Conservation (phyloP, 352 stramenopile species). For the Pythium grandisporangium region DNA sequence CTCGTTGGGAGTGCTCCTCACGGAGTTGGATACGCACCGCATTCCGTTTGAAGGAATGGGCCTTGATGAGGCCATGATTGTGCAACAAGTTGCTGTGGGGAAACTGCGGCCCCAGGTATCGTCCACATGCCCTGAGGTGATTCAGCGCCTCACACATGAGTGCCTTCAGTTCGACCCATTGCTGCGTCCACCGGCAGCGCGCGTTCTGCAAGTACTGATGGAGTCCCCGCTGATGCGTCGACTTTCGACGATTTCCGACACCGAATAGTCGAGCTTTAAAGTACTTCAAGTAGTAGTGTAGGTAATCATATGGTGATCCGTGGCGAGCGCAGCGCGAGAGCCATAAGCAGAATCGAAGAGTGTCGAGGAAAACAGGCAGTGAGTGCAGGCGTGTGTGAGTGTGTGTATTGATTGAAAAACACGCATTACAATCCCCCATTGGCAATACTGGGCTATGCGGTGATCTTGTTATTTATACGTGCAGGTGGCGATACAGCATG, state of each 20-base stretch:
- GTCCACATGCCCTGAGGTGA: slow-evolving; percentile 51
- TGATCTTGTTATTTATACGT: too few species aligned
- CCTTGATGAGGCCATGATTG: slow-evolving; percentile 60
- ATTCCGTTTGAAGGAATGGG: slow-evolving; percentile 28
- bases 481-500: too few species aligned
- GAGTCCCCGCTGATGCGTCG: slow-evolving; percentile 33
- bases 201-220: slow-evolving; percentile 50
- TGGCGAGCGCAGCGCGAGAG: too few species aligned
- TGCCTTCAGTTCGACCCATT: slow-evolving; percentile 63
- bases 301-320: too few species aligned
- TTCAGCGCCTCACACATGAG: slow-evolving; percentile 51
- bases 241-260: background rate
- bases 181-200: slow-evolving; percentile 39
- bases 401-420: too few species aligned
- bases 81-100: slow-evolving; percentile 60
- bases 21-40: slow-evolving; percentile 30
- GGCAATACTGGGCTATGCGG: too few species aligned
- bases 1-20: slow-evolving; percentile 33
- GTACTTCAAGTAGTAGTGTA: too few species aligned
- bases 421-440: too few species aligned
- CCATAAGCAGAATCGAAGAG: too few species aligned
- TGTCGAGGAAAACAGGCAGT: too few species aligned
- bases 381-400: too few species aligned
- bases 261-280: too few species aligned
- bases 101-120: slow-evolving; percentile 64